phyloP scores from a whole-genome alignment of 2,329 filamentous ascomycete species.

The Microthyrium microscopicum region DNA sequence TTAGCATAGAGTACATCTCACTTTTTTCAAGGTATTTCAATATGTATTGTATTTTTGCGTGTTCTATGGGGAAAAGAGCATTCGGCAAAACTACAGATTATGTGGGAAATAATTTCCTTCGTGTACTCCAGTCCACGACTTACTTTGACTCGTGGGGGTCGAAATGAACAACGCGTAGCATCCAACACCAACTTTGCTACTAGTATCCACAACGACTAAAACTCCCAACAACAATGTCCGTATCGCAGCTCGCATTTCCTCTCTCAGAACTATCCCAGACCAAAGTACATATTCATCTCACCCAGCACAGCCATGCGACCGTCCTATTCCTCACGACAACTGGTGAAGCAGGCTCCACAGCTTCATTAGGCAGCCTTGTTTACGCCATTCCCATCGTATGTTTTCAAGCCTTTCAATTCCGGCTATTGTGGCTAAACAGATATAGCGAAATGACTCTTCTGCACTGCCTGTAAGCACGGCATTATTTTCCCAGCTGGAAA shows the following conservation, averaged over 20 bases:
- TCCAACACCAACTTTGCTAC: too few species aligned
- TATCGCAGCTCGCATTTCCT: constrained; percentile 41
- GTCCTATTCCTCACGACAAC: constrained; percentile 41
- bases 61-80: too few species aligned
- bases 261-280: constrained; percentile 39
- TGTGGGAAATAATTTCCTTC: too few species aligned
- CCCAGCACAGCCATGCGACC: constrained; percentile 32
- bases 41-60: too few species aligned
- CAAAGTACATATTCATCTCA: constrained; percentile 43
- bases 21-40: too few species aligned
- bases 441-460: constrained; percentile 26
- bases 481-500: constrained; percentile 58
- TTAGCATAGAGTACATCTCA: too few species aligned
- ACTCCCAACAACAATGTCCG: too few species aligned
- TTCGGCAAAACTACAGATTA: too few species aligned
- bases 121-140: too few species aligned
- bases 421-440: constrained; percentile 9
- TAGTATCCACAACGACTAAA: too few species aligned
- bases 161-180: too few species aligned
- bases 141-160: too few species aligned
- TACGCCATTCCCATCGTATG: constrained; percentile 82
- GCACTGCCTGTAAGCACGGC: constrained; percentile 57
- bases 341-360: constrained; percentile 20
- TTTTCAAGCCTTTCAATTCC: constrained; percentile 11
- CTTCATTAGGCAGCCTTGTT: constrained; percentile 67